These are phyloP conservation scores for Neurospora sp. DNA, from an alignment of 2,329 filamentous ascomycete genomes.

Conservation along the genomic window DNA sequence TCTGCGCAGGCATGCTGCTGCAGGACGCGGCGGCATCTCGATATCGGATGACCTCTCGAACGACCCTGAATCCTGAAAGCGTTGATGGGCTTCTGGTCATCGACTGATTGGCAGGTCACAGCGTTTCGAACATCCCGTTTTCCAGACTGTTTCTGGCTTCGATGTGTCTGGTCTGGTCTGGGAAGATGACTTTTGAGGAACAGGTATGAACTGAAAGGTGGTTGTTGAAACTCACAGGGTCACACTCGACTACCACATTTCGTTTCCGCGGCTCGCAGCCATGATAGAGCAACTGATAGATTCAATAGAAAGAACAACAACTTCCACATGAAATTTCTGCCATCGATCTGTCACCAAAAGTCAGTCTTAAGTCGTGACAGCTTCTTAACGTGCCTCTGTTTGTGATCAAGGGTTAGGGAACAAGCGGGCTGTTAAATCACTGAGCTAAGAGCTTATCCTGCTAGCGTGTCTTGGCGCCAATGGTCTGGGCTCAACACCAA, in stretches of 20 bases:
- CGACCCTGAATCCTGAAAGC: not conserved
- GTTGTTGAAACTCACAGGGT: not conserved
- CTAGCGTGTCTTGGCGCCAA: not conserved
- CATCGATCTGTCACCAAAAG: not conserved
- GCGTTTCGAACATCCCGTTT: not conserved
- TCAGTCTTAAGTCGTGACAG: not conserved
- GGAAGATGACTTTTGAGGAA: not conserved
- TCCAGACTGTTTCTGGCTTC: not conserved
- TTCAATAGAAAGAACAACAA: not conserved
- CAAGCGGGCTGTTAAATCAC: not conserved
- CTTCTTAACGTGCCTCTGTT: not conserved
- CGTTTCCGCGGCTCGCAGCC: not conserved
- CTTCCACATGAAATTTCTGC: not conserved
- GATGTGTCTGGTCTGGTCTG: not conserved
- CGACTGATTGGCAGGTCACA: not conserved
- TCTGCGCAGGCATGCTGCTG: not conserved
- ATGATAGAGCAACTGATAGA: not conserved
- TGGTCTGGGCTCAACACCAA: not conserved
- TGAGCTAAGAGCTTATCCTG: not conserved
- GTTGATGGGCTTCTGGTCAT: not conserved
- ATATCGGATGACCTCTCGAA: not conserved
- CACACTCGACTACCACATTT: not conserved
- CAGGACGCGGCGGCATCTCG: not conserved
- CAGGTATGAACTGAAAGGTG: not conserved
- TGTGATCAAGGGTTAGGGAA: not conserved